These are phyloP conservation scores for Fusarium acutatum DNA, from an alignment of 2,329 filamentous ascomycete species.

Conservation along the genomic window DNA sequence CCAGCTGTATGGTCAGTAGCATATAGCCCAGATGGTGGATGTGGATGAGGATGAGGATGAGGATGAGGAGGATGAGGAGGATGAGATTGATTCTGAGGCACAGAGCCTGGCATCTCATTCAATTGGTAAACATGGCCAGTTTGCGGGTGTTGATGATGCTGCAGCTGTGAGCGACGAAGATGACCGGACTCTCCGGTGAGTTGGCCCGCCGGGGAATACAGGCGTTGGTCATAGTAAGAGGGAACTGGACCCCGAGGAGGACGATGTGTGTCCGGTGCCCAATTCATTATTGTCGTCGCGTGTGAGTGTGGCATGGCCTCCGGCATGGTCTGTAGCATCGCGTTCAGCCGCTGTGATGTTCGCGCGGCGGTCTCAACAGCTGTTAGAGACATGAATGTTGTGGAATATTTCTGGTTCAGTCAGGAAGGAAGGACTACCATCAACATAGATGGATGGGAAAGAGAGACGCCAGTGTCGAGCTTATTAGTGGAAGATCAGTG, in stretches of 20 bases:
- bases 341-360: conserved; percentile 20
- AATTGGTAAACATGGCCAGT: conserved; percentile 19
- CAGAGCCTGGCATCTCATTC: conserved; percentile 16
- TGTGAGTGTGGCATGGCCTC: conserved; percentile 40
- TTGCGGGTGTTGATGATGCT: conserved; percentile 11
- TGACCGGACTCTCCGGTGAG: conserved; percentile 27
- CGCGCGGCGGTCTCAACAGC: conserved; percentile 27
- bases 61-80: too few species aligned
- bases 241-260: conserved; percentile 31
- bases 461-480: conserved; percentile 22
- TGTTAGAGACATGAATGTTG: conserved; percentile 33
- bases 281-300: conserved; percentile 23
- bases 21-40: conserved; percentile 11
- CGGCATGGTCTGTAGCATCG: conserved; percentile 38
- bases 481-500: conserved; percentile 24
- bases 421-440: conserved; percentile 16
- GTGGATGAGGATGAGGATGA: conserved; percentile 24
- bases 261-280: conserved; percentile 32
- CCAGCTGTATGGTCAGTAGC: background rate
- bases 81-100: conserved; percentile 28
- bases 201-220: conserved; percentile 41
- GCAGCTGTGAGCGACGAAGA: conserved; percentile 19
- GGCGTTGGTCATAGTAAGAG: conserved; percentile 39
- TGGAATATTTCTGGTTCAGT: conserved; percentile 12
- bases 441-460: conserved; percentile 15